phyloP scores from a whole-genome alignment of 2,329 filamentous ascomycete genomes.

The Scolecobasidium constrictum region DNA sequence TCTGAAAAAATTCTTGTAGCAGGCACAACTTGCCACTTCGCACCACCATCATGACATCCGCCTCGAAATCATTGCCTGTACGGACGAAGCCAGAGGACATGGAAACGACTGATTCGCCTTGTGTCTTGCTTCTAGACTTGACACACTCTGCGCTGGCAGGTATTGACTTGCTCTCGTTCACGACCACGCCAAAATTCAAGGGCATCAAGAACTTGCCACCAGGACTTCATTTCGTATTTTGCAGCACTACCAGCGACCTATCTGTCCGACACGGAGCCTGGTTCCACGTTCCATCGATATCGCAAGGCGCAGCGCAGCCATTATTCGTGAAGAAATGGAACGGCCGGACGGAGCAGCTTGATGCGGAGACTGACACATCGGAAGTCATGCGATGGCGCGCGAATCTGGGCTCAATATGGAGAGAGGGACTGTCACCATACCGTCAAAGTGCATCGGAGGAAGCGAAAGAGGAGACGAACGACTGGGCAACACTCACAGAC shows the following conservation, averaged over 20 bases:
- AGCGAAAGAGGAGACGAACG: conserved; percentile 31
- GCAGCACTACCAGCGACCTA: conserved; percentile 44
- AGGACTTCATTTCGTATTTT: conserved; percentile 53
- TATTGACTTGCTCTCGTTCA: conserved; percentile 49
- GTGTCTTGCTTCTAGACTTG: conserved; percentile 32
- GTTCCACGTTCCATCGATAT: conserved; percentile 37
- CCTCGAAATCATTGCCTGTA: neutral
- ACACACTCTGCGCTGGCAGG: conserved; percentile 39
- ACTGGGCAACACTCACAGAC: conserved; percentile 44
- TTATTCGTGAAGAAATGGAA: conserved; percentile 50
- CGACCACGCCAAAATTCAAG: conserved; percentile 48
- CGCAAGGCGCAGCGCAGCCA: conserved; percentile 4
- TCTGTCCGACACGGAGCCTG: conserved; percentile 52
- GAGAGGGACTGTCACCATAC: conserved; percentile 38
- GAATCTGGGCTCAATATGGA: conserved; percentile 46
- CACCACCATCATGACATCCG: neutral
- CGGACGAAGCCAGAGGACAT: neutral
- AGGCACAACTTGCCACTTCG: neutral
- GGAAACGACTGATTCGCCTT: conserved; percentile 6
- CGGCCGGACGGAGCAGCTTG: conserved; percentile 32
- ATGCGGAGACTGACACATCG: conserved; percentile 28
- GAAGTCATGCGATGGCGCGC: conserved; percentile 40
- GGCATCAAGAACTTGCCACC: conserved; percentile 48
- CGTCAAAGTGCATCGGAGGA: conserved; percentile 28
- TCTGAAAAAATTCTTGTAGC: neutral